phyloP scores from a whole-genome alignment of 2,329 filamentous ascomycete genomes.

The Laburnicola sp. region DNA sequence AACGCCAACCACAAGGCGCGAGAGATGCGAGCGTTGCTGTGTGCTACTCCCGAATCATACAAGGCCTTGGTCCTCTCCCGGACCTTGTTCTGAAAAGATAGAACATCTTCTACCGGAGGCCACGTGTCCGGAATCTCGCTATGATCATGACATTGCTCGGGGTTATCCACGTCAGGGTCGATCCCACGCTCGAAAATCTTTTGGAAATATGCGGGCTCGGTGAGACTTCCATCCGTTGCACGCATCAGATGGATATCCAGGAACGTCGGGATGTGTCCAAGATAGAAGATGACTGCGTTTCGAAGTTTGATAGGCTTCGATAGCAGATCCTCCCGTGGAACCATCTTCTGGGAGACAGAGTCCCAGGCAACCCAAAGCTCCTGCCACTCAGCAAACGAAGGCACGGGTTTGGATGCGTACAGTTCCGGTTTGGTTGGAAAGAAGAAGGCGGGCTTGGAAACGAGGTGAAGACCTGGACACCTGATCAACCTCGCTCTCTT shows the following conservation, averaged over 20 bases:
- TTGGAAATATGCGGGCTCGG: constrained; percentile 70
- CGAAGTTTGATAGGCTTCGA: constrained; percentile 92
- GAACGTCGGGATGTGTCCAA: constrained; percentile 95
- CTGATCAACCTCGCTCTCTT: constrained; percentile 1
- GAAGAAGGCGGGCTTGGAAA: constrained; percentile 69
- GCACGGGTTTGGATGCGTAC: constrained; percentile 73
- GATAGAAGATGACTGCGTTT: constrained; percentile 91
- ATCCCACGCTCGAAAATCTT: constrained; percentile 92
- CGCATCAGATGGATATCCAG: constrained; percentile 85
- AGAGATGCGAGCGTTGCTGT: constrained; percentile 63
- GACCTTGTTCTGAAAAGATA: constrained; percentile 74
- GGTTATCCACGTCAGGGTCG: constrained; percentile 95
- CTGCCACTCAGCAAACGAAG: constrained; percentile 74
- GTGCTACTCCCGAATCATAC: constrained; percentile 58
- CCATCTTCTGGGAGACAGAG: constrained; percentile 78
- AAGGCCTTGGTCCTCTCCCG: constrained; percentile 65
- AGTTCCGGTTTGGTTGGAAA: constrained; percentile 68
- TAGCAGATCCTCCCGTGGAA: constrained; percentile 75
- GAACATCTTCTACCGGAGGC: constrained; percentile 75
- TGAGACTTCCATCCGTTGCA: constrained; percentile 65
- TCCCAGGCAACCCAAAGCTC: constrained; percentile 88
- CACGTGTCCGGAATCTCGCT: constrained; percentile 87
- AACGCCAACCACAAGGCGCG: constrained; percentile 87
- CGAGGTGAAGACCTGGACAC: constrained; percentile 71
- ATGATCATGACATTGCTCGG: constrained; percentile 82